Evolutionary conservation across 495 filamentous ascomycete genomes (phyloP).

Genomic region (Annulohypoxylon moriforme): DNA sequence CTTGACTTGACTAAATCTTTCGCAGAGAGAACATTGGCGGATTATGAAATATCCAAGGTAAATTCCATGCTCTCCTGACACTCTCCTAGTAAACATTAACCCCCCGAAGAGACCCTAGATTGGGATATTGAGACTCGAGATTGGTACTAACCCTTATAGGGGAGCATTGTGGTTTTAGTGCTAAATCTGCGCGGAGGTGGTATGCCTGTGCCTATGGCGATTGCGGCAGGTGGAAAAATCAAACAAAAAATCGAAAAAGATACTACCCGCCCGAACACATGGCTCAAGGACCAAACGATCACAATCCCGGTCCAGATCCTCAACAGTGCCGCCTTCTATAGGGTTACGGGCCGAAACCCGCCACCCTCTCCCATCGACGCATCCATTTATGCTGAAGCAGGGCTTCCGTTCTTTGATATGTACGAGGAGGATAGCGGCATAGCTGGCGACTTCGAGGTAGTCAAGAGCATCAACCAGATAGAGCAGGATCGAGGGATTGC

Average conservation of each 20-base stretch:
- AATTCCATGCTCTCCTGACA: too few relatives aligned
- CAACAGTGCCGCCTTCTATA: slow-evolving; percentile 47
- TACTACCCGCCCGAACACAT: slow-evolving; percentile 23
- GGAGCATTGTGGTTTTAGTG: background rate
- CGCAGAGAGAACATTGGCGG: background rate
- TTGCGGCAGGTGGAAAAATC: slow-evolving; percentile 54
- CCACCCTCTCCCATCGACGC: slow-evolving; percentile 53
- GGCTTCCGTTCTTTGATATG: slow-evolving; percentile 54
- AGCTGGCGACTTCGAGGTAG: slow-evolving; percentile 26
- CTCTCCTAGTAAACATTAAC: too few relatives aligned
- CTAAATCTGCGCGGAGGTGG: background rate
- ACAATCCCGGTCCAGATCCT: slow-evolving; percentile 59
- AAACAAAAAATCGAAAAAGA: slow-evolving; percentile 50
- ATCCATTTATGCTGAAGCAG: slow-evolving; percentile 45
- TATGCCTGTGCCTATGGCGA: slow-evolving; percentile 30
- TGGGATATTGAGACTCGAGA: background rate
- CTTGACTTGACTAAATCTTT: background rate
- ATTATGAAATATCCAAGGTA: background rate
- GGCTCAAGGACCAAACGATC: slow-evolving; percentile 50
- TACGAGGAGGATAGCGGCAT: slow-evolving; percentile 43
- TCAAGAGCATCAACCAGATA: slow-evolving; percentile 45
- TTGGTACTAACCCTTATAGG: background rate
- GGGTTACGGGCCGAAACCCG: slow-evolving; percentile 48
- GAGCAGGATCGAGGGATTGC: slow-evolving; percentile 20
- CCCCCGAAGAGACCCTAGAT: too few relatives aligned